Base-by-base conservation (phyloP, 2,329 filamentous ascomycete genomes). In the Stromatinia cepivora region DNA sequence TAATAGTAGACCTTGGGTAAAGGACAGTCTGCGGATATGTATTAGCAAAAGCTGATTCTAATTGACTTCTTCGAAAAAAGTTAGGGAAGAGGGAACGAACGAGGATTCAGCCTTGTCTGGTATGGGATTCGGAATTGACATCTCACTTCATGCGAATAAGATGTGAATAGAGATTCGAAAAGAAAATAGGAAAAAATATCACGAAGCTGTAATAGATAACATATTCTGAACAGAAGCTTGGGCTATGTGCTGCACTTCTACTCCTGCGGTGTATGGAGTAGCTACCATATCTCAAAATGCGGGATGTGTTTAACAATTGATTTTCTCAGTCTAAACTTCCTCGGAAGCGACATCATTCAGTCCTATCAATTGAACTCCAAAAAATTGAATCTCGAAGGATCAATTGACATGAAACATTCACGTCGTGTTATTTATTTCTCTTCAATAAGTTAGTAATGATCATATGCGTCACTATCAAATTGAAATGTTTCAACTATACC, bases 1-100 rank as follows among this genome's bases (percentile, higher is more conserved):
- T 45, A 98, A 85, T 62, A 99, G 88, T 75, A 99, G 90, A 39
- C 95, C 95, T 79, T 97, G 93, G 0, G 93, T 97, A 80, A 98
- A 98, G 48, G 93, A 95, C 74, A 95, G 84, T 53, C 92, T 94
- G 77, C 9, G 6, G n/a, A 28, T 42, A 7, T 28, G 22, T 13
- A 66, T 52, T 53, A 52, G 70, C 46, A 22, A 65, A 31, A 31
- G 31, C 15, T 54, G 62, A 28, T 31, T 31, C 6, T 20, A 61
- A 66, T 53, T 71, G 64, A 53, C 71, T 34, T 46, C 11, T 25
- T 20, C 17, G 36, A 36, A 28, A 36, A 66, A 59, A 53, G 58
- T 39, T 67, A 39, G 57, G 61, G 34, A 59, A 20, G 72, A 65
- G 63, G 66, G 67, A 67, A 75, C 81, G 71, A 78, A 82, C 81